A percentile compares a stretch with the other conserved stretches of the same genome.
Evolutionary conservation across 352 stramenopile genomes (phyloP).

Genomic region (Phytophthora capsici): DNA sequence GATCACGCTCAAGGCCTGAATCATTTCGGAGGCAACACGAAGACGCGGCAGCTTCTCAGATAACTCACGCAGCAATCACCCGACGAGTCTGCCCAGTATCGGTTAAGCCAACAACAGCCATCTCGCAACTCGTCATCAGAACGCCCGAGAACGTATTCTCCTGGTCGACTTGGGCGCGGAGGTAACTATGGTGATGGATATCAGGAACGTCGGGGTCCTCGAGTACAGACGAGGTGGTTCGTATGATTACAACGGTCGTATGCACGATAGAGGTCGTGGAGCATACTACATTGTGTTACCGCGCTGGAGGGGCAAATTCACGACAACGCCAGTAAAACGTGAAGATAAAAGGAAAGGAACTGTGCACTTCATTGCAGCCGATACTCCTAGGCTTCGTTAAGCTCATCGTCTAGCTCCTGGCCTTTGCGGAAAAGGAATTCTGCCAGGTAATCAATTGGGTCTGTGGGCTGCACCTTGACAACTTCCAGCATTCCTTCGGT

Average conservation of each 20-base stretch:
- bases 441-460: conserved; percentile 89
- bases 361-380: conserved; percentile 10
- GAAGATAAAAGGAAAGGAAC: conserved; percentile 13
- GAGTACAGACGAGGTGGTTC: conserved; percentile 14
- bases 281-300: conserved; percentile 30
- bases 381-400: conserved; percentile 37
- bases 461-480: conserved; percentile 84
- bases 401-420: conserved; percentile 54
- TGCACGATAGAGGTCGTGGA: conserved; percentile 8
- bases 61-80: conserved; percentile 14
- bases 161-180: conserved; percentile 2
- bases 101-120: conserved; percentile 9
- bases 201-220: conserved; percentile 9
- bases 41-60: conserved; percentile 11
- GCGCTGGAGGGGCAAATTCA: conserved; percentile 21
- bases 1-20: conserved; percentile 27
- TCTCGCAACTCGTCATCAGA: not conserved
- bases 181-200: not conserved
- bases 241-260: conserved; percentile 8
- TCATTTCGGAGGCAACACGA: conserved; percentile 7
- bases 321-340: conserved; percentile 13
- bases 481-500: conserved; percentile 89
- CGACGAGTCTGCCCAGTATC: not conserved
- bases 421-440: conserved; percentile 89
- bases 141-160: conserved; percentile 8